These are phyloP conservation scores for Nakazawaea wickerhamii DNA, from an alignment of 805 yeast species.

Conservation along the genomic window DNA sequence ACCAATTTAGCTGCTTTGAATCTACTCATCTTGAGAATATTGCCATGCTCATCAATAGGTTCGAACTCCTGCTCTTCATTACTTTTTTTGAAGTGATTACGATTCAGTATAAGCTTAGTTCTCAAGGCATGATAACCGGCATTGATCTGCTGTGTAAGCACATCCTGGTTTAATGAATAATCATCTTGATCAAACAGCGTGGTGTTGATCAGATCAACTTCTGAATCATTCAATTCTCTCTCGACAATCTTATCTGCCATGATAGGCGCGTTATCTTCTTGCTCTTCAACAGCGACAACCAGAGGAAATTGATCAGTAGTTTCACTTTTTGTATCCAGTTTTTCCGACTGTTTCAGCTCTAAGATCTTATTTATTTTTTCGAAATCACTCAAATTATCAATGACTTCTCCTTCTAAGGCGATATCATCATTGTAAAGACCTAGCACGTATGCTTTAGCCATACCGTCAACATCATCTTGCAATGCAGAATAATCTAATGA, in stretches of 20 bases:
- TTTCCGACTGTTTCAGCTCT: constrained; percentile 27
- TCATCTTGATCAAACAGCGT: constrained; percentile 16
- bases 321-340: constrained; percentile 8
- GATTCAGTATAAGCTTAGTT: constrained; percentile 39
- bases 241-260: constrained; percentile 40
- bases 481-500: constrained; percentile 36
- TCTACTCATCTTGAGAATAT: constrained; percentile 55
- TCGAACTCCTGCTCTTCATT: constrained; percentile 54
- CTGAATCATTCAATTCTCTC: constrained; percentile 23
- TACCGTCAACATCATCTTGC: constrained; percentile 44
- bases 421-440: constrained; percentile 61
- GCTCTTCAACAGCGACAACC: constrained; percentile 31
- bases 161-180: constrained; percentile 25
- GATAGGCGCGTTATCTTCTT: constrained; percentile 32
- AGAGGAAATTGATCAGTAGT: constrained; percentile 15
- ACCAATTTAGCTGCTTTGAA: constrained; percentile 52
- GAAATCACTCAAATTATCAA: constrained; percentile 50
- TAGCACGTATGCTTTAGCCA: constrained; percentile 55
- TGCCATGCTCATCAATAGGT: constrained; percentile 61
- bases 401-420: constrained; percentile 48
- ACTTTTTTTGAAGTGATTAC: constrained; percentile 37
- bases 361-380: constrained; percentile 43
- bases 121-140: constrained; percentile 53
- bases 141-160: constrained; percentile 42
- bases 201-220: constrained; percentile 20